Conservation (phyloP, 148 eudicot species). For the Talinum fruticosum region DNA sequence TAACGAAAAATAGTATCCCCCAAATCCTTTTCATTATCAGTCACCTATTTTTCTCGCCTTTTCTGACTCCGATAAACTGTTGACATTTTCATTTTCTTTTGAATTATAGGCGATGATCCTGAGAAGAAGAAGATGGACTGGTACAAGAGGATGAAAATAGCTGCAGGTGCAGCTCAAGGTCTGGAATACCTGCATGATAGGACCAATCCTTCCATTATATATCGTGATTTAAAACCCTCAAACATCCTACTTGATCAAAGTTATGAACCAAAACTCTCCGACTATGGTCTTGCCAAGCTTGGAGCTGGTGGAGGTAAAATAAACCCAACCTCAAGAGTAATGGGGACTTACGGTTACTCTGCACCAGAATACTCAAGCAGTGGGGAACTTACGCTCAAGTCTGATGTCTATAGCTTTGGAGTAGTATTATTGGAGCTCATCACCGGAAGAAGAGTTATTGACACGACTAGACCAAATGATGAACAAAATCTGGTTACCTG, state of each 20-base stretch:
- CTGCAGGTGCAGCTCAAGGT: conserved; percentile 54
- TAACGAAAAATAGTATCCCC: too few relatives aligned
- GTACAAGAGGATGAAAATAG: conserved; percentile 66
- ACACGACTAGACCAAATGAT: conserved; percentile 47
- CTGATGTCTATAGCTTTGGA: conserved; percentile 66
- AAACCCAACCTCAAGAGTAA: conserved; percentile 44
- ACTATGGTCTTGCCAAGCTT: conserved; percentile 58
- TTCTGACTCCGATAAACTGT: conserved; percentile 3
- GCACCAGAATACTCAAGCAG: conserved; percentile 59
- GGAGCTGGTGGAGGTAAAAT: conserved; percentile 45
- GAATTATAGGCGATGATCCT: conserved; percentile 28
- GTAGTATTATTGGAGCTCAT: conserved; percentile 61
- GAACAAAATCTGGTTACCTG: conserved; percentile 67
- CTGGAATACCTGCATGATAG: conserved; percentile 61
- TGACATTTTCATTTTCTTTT: not conserved
- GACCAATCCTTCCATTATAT: conserved; percentile 53
- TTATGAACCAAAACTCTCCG: conserved; percentile 53
- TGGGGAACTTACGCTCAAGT: conserved; percentile 55
- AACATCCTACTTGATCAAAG: conserved; percentile 48
- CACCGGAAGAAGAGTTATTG: conserved; percentile 56
- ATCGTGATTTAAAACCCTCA: conserved; percentile 57
- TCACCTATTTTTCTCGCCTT: not conserved
- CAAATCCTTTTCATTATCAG: not conserved
- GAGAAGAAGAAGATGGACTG: conserved; percentile 49
- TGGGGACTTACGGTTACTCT: conserved; percentile 66